Conservation (phyloP, 2,329 filamentous ascomycete genomes). For the Aspergillus thermomutatus region DNA sequence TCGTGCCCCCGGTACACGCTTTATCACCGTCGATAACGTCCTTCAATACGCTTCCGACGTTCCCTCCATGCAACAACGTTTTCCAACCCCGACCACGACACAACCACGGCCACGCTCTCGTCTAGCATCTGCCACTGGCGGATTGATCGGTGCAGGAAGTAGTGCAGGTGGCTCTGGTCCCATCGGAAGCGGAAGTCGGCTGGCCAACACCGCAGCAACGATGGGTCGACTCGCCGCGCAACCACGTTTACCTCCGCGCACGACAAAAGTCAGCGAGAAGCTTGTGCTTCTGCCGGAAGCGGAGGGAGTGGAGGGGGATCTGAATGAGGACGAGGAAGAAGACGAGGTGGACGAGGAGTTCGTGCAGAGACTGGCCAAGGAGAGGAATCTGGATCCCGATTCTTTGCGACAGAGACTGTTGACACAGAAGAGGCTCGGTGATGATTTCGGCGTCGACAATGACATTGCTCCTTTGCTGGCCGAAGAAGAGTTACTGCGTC, state of each 20-base stretch:
- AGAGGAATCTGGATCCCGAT: constrained; percentile 34
- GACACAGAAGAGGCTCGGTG: constrained; percentile 33
- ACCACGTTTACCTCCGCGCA: constrained; percentile 72
- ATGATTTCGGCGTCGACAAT: constrained; percentile 57
- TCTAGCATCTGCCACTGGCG: constrained; percentile 30
- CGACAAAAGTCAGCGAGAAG: constrained; percentile 94
- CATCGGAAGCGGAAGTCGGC: constrained; percentile 25
- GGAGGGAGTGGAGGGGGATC: constrained; percentile 22
- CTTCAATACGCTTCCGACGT: constrained; percentile 93
- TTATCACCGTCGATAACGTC: constrained; percentile 89
- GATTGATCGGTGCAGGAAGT: constrained; percentile 36
- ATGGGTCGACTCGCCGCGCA: constrained; percentile 54
- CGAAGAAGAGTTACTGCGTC: constrained; percentile 62
- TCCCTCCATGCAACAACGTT: constrained; percentile 84
- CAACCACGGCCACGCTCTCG: constrained; percentile 29
- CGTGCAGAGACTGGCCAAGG: constrained; percentile 30
- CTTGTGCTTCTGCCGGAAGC: constrained; percentile 91
- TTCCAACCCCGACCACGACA: constrained; percentile 49
- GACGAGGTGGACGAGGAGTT: constrained; percentile 35
- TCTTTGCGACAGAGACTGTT: constrained; percentile 29
- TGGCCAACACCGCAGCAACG: constrained; percentile 52
- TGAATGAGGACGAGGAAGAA: constrained; percentile 21
- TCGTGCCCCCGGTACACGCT: constrained; percentile 56
- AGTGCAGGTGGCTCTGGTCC: constrained; percentile 44
- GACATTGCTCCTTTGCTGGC: constrained; percentile 48